These are phyloP conservation scores for Phialophora expanda DNA, from an alignment of 2,329 filamentous ascomycete genomes.

Conservation along the genomic window DNA sequence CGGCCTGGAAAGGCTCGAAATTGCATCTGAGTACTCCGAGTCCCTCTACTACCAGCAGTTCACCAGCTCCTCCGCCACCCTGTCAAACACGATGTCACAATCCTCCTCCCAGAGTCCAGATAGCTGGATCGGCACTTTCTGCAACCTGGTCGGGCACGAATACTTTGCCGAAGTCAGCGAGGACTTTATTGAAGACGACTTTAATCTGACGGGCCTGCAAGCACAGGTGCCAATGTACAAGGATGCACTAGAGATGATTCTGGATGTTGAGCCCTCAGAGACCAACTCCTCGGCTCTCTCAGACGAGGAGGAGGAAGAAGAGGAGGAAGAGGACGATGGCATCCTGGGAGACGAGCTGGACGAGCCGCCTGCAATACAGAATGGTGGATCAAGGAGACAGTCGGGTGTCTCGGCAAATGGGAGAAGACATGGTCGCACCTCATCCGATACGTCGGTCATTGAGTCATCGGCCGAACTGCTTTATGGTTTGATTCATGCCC, in stretches of 20 bases:
- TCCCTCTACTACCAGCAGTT: slow-evolving; percentile 37
- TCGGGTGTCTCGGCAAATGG: slow-evolving; percentile 42
- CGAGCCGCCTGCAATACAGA: slow-evolving; percentile 37
- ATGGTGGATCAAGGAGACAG: slow-evolving; percentile 65
- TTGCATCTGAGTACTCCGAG: slow-evolving; percentile 38
- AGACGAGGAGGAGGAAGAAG: slow-evolving; percentile 69
- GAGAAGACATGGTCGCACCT: slow-evolving; percentile 81
- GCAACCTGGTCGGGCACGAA: slow-evolving; percentile 91
- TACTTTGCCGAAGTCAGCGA: slow-evolving; percentile 99
- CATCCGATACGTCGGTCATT: slow-evolving; percentile 91
- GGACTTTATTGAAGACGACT: slow-evolving; percentile 99
- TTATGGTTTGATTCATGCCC: slow-evolving; percentile 96
- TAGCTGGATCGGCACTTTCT: slow-evolving; percentile 98
- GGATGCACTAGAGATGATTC: slow-evolving; percentile 97
- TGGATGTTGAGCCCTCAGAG: slow-evolving; percentile 96
- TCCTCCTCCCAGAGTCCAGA: slow-evolving; percentile 68
- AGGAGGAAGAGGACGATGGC: slow-evolving; percentile 70
- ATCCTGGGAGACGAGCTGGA: slow-evolving; percentile 68
- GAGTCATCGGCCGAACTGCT: slow-evolving; percentile 98
- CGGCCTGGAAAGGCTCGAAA: slow-evolving; percentile 55
- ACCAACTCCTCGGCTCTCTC: slow-evolving; percentile 38
- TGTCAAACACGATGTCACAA: slow-evolving; percentile 54
- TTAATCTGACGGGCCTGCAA: slow-evolving; percentile 95
- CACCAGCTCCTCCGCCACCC: slow-evolving; percentile 36
- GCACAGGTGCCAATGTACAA: slow-evolving; percentile 98